phyloP scores from a whole-genome alignment of 306 rosid genomes.

The Gynostemma pentaphyllum region DNA sequence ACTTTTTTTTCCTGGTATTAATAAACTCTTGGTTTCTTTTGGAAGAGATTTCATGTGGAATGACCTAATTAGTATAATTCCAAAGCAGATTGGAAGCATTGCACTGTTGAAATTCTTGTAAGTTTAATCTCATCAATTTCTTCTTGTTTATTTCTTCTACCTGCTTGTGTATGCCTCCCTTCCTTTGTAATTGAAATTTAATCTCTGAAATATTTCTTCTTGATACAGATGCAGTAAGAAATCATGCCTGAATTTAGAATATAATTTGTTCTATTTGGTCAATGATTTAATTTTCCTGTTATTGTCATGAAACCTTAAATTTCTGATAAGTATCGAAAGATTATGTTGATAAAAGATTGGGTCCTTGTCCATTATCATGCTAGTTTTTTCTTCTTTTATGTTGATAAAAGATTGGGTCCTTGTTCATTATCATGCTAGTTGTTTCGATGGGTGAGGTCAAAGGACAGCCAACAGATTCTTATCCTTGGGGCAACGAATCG shows the following conservation, averaged over 20 bases:
- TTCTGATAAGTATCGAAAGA: background rate
- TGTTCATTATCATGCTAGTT: background rate
- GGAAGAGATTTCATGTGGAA: conserved; percentile 90
- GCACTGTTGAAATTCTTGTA: conserved; percentile 54
- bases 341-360: background rate
- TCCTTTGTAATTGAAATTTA: conserved; percentile 8
- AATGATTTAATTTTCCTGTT: too few species aligned
- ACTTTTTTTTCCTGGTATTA: too few species aligned
- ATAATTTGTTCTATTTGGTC: background rate
- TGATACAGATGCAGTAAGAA: background rate
- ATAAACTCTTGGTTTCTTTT: conserved; percentile 21
- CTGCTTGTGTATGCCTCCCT: background rate
- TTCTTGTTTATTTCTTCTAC: background rate
- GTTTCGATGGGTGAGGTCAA: conserved; percentile 92
- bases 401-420: background rate
- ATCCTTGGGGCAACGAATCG: conserved; percentile 96
- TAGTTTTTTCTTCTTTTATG: too few species aligned
- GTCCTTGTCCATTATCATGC: background rate
- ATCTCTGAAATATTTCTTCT: background rate
- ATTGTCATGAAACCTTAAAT: background rate
- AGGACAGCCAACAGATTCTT: conserved; percentile 85
- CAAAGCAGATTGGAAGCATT: conserved; percentile 70
- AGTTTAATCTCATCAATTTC: conserved; percentile 21
- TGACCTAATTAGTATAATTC: conserved; percentile 52
- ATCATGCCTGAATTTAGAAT: background rate